Base-by-base conservation (phyloP, 352 stramenopile genomes). In the Phytopythium boreale region DNA sequence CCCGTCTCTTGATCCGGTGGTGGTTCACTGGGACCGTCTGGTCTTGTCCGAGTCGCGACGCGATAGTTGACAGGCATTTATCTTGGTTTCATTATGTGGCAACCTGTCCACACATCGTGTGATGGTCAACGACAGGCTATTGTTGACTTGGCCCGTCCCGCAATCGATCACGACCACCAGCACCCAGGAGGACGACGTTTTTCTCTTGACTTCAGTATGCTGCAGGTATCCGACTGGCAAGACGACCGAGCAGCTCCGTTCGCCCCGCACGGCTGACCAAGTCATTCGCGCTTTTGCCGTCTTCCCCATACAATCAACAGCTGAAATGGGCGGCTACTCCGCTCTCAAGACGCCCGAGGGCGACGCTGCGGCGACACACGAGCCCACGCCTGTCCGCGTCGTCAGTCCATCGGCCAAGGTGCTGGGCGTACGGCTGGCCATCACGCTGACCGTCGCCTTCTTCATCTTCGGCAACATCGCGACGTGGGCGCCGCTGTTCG, bases 391-490 rank as follows among this genome's bases (percentile, higher is more conserved):
- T 4, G 19, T 41, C 17, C 20, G 55, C 4, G 15, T 67, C 11
- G 44, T 15, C 24, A 22, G 36, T 2, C 47, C 53, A 17, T 79
- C 72, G 52, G 26, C 37, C 12, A 36, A 62, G 20, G 67, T 79
- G 44, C 69, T 78, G 19, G 60, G 67, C 44, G 58, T 80, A 29
- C 75, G 75, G 26, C 67, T 76, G 34, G 64, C 72, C 29, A 70
- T 82, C 29, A 34, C 73, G 49, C 61, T 85, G 61, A 56, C 66
- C 24, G 64, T 82, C 56, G 67, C 62, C 19, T 60, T 69, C 53
- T 88, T 84, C 66, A 68, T 88, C 59, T 88, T 88, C 53, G 79
- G 79, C 47, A 88, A 88, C 67, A 79, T 88, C 50, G 76, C 75
- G 20, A 85, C 77, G 1, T 86, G 69, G 70, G 76, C 79, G 7